phyloP scores from a whole-genome alignment of 225 moss, liverwort and hornwort genomes.

The Marchantia paleacea region DNA sequence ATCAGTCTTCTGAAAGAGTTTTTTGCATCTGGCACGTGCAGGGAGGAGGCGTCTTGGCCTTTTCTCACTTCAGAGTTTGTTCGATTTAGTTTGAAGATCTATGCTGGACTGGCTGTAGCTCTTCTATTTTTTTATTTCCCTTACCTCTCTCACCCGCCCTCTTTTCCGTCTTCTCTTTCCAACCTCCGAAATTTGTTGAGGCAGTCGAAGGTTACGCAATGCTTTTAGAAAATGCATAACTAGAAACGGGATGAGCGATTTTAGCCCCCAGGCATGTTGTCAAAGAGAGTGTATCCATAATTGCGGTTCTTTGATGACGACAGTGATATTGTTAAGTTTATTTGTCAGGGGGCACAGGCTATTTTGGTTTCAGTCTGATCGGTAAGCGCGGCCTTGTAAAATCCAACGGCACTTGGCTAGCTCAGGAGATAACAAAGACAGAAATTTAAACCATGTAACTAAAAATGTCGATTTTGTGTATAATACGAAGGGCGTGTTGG shows the following conservation, averaged over 20 bases:
- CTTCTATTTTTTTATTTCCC: conserved; percentile 17
- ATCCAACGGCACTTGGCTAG: conserved; percentile 3
- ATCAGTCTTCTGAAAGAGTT: conserved; percentile 5
- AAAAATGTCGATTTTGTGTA: conserved; percentile 21
- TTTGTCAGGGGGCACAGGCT: conserved; percentile 1
- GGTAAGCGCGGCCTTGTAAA: conserved; percentile 9
- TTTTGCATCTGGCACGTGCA: background rate
- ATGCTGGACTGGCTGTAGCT: conserved; percentile 4
- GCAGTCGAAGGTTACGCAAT: conserved; percentile 5
- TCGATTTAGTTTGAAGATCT: background rate
- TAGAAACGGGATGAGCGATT: conserved; percentile 8
- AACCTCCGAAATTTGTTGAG: background rate
- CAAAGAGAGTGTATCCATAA: conserved; percentile 3
- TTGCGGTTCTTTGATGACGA: conserved; percentile 5
- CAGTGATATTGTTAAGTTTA: background rate
- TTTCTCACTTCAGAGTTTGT: conserved; percentile 6
- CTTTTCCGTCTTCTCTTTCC: background rate
- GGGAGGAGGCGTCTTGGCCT: conserved; percentile 8
- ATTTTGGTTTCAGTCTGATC: conserved; percentile 9
- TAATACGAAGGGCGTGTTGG: conserved; percentile 4
- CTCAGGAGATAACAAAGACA: background rate
- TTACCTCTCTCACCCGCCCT: background rate
- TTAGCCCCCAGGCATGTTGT: conserved; percentile 8
- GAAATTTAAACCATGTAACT: conserved; percentile 2
- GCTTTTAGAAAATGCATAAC: background rate